Percentiles rank a stretch among this genome's conserved stretches.
phyloP scores from a whole-genome alignment of 1,139 yeast species.

The Saccharomyces pastorianus region DNA sequence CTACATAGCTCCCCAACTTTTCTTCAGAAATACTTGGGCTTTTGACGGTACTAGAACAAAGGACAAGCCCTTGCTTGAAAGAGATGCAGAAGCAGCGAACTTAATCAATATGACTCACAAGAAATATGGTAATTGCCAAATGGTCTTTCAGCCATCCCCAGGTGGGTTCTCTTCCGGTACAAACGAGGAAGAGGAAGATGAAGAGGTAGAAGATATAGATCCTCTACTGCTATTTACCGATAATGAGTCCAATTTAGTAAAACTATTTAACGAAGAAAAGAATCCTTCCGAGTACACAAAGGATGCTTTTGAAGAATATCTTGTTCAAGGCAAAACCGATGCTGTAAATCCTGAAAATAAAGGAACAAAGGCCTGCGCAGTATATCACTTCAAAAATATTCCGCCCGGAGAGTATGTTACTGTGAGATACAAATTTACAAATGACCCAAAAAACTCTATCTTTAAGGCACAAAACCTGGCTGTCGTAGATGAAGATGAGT shows the following conservation, averaged over 20 bases:
- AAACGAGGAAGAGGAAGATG: conserved; percentile 13
- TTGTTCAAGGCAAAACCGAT: conserved; percentile 51
- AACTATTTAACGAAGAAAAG: conserved; percentile 59
- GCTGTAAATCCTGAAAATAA: conserved; percentile 59
- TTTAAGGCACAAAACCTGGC: conserved; percentile 30
- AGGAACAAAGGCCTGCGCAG: conserved; percentile 77
- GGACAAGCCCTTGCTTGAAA: conserved; percentile 46
- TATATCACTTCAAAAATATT: conserved; percentile 72
- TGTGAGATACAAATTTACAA: conserved; percentile 67
- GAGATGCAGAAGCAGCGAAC: conserved; percentile 32
- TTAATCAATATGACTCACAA: conserved; percentile 58
- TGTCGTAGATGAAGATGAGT: conserved; percentile 68
- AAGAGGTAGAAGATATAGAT: conserved; percentile 53
- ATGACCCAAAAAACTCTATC: conserved; percentile 21
- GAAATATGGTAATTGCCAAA: conserved; percentile 63
- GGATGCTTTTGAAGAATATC: conserved; percentile 85
- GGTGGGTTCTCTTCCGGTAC: conserved; percentile 38
- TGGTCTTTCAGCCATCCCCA: conserved; percentile 84
- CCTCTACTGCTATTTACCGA: conserved; percentile 78
- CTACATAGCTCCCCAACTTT: conserved; percentile 78
- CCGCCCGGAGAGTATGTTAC: conserved; percentile 89
- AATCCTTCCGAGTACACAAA: conserved; percentile 51
- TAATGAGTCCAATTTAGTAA: conserved; percentile 72
- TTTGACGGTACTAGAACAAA: conserved; percentile 58
- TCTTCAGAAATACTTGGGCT: conserved; percentile 87